Evolutionary conservation across 306 rosid genomes (phyloP).

Genomic region (Castanea crenata): DNA sequence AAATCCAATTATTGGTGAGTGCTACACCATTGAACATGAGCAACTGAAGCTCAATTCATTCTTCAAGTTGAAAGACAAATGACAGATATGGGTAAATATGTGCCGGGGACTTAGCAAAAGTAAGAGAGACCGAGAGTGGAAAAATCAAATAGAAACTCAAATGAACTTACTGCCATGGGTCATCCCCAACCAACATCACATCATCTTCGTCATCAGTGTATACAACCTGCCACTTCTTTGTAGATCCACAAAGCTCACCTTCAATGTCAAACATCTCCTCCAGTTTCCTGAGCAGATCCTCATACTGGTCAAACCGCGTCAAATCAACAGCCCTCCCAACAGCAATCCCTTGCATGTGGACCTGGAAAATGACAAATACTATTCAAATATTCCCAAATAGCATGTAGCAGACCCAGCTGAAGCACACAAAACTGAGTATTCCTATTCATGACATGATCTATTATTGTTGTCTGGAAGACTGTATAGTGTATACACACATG

Average conservation of each 20-base stretch:
- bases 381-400: not conserved
- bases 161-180: constrained; percentile 92
- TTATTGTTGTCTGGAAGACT: not conserved
- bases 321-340: constrained; percentile 98
- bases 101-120: not conserved
- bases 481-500: not conserved
- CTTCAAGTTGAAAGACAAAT: not conserved
- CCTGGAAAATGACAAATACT: constrained; percentile 37
- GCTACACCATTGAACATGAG: not conserved
- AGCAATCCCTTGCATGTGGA: constrained; percentile 99
- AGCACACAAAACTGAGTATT: not conserved
- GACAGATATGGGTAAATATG: not conserved
- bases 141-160: constrained; percentile 3
- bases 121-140: not conserved
- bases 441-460: not conserved
- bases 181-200: constrained; percentile 98
- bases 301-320: constrained; percentile 70
- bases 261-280: constrained; percentile 94
- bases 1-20: not conserved
- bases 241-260: constrained; percentile 75
- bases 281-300: constrained; percentile 73
- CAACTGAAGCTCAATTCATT: not conserved
- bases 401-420: not conserved
- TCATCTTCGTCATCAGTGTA: constrained; percentile 96
- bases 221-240: constrained; percentile 85